A percentile compares a stretch with the other conserved stretches of the same genome.
Conservation (phyloP, 768 basidiomycete species). For the Suillus lakei region DNA sequence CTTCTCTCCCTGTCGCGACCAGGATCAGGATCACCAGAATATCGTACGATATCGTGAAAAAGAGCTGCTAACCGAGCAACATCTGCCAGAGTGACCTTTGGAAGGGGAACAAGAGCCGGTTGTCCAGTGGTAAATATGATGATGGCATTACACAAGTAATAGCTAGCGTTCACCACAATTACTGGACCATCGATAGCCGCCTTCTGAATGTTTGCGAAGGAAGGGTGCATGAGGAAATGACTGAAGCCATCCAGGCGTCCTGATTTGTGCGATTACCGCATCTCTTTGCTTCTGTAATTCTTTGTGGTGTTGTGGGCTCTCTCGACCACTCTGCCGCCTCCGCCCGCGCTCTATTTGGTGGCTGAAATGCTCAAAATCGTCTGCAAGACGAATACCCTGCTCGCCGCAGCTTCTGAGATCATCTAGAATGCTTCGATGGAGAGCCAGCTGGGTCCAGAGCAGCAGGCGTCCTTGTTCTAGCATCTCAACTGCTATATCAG, state of each 20-base stretch:
- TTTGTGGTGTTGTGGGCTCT: constrained; percentile 22
- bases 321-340: not conserved
- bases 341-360: constrained; percentile 24
- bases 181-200: constrained; percentile 34
- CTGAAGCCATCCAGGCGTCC: constrained; percentile 27
- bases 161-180: constrained; percentile 36
- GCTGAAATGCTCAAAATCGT: constrained; percentile 23
- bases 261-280: constrained; percentile 28
- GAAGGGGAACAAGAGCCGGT: constrained; percentile 19
- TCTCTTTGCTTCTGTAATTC: constrained; percentile 30
- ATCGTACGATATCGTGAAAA: constrained; percentile 1
- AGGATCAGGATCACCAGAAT: not conserved
- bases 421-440: constrained; percentile 31
- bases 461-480: constrained; percentile 36
- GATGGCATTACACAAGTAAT: constrained; percentile 23
- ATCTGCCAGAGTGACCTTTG: constrained; percentile 9
- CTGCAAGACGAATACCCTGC: constrained; percentile 17
- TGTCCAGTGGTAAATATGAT: constrained; percentile 18
- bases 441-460: constrained; percentile 29
- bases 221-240: constrained; percentile 25
- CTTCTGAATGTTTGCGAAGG: constrained; percentile 21
- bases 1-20: constrained; percentile 10
- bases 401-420: constrained; percentile 19
- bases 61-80: constrained; percentile 1
- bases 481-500: constrained; percentile 38